phyloP scores from a whole-genome alignment of 306 rosid species.

The Trifolium repens region DNA sequence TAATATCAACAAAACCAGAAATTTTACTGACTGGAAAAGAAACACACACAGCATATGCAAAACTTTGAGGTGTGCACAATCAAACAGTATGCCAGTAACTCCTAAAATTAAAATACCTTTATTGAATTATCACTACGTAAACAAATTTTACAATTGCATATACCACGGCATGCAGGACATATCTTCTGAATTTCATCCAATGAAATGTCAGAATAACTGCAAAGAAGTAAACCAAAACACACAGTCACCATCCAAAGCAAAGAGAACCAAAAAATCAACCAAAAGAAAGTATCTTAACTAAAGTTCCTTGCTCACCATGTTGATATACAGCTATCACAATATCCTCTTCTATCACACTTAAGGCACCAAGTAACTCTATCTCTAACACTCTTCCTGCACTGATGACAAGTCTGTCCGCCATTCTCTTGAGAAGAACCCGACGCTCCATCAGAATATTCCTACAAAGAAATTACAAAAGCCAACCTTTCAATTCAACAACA shows the following conservation, averaged over 20 bases:
- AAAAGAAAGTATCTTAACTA: neutral
- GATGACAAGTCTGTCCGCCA: constrained; percentile 87
- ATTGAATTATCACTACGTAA: constrained; percentile 82
- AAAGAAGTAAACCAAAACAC: constrained; percentile 37
- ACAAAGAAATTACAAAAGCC: constrained; percentile 35
- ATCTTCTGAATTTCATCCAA: constrained; percentile 75
- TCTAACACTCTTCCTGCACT: constrained; percentile 72
- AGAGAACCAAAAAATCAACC: constrained; percentile 8
- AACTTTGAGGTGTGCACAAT: constrained; percentile 33
- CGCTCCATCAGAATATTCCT: constrained; percentile 78
- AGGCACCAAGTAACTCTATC: constrained; percentile 79
- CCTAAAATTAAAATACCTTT: constrained; percentile 59
- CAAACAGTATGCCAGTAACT: neutral
- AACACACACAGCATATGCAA: neutral
- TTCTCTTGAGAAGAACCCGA: constrained; percentile 71
- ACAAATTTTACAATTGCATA: constrained; percentile 85
- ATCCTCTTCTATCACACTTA: constrained; percentile 89
- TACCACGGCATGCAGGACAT: constrained; percentile 95
- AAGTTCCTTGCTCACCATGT: constrained; percentile 61
- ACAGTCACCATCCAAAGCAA: constrained; percentile 12
- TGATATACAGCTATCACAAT: constrained; percentile 74
- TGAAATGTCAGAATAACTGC: constrained; percentile 74
- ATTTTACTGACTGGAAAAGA: constrained; percentile 33
- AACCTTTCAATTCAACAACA: constrained; percentile 39
- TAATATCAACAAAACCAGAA: constrained; percentile 41